Conservation (phyloP, 2,329 filamentous ascomycete species). For the Triangularia setosa region DNA sequence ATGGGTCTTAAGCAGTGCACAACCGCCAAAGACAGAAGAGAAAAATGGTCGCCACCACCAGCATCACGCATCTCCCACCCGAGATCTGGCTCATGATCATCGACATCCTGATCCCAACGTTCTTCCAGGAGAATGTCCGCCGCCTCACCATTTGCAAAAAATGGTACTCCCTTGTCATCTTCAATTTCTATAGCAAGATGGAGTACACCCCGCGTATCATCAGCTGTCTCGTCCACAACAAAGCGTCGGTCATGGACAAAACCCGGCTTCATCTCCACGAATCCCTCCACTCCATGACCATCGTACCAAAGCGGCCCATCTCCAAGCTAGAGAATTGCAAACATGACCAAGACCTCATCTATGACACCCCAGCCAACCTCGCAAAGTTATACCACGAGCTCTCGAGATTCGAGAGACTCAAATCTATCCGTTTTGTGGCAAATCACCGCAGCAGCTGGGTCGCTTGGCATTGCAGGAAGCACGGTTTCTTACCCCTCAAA, state of each 20-base stretch:
- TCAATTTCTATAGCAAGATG: constrained; percentile 17
- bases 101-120: constrained; percentile 16
- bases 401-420: constrained; percentile 15
- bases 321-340: no score
- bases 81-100: constrained; percentile 24
- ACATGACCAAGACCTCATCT: not conserved
- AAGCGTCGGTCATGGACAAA: constrained; percentile 9
- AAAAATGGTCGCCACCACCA: not conserved
- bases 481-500: constrained; percentile 9
- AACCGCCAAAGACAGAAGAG: not conserved
- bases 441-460: constrained; percentile 14
- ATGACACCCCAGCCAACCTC: constrained; percentile 18
- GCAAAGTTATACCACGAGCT: constrained; percentile 13
- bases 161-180: constrained; percentile 21
- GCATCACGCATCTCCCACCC: constrained; percentile 9
- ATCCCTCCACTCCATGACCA: constrained; percentile 15
- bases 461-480: constrained; percentile 13
- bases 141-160: constrained; percentile 19
- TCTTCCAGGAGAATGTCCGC: constrained; percentile 22
- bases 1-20: not conserved
- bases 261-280: constrained; percentile 13
- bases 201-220: constrained; percentile 22
- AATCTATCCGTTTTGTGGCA: constrained; percentile 15
- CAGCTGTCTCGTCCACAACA: constrained; percentile 19
- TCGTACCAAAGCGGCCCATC: constrained; percentile 10